Percentiles rank a stretch among this genome's conserved stretches.
Evolutionary conservation across 2,329 filamentous ascomycete genomes (phyloP).

Genomic region (Alternaria infectoria): DNA sequence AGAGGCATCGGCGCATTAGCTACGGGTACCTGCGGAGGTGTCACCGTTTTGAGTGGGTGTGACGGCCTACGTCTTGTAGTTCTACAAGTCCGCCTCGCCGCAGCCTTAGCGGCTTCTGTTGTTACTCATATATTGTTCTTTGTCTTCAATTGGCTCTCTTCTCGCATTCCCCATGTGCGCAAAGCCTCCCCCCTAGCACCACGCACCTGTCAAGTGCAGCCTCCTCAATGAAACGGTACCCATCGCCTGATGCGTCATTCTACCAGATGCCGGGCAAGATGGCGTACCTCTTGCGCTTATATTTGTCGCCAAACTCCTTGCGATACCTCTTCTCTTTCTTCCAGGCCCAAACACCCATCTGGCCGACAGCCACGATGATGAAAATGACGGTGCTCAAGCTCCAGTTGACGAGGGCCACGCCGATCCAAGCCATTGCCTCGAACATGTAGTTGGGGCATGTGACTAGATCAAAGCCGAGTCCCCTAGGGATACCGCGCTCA

Average conservation of each 20-base stretch:
- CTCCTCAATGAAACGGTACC: background rate
- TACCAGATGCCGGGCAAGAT: constrained; percentile 81
- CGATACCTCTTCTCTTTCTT: constrained; percentile 93
- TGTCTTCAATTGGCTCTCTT: background rate
- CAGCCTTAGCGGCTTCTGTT: background rate
- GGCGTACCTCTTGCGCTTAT: constrained; percentile 90
- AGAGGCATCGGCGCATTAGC: background rate
- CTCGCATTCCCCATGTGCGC: background rate
- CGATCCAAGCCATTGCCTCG: constrained; percentile 85
- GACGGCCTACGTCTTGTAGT: background rate
- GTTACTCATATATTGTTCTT: background rate
- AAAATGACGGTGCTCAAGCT: constrained; percentile 82
- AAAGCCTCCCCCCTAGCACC: constrained; percentile 1
- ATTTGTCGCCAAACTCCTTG: constrained; percentile 88
- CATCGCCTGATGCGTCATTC: background rate
- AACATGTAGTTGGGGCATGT: constrained; percentile 99
- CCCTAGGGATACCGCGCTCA: constrained; percentile 84
- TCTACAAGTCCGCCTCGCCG: background rate
- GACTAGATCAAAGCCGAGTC: constrained; percentile 83
- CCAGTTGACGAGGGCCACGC: constrained; percentile 78
- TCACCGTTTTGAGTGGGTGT: background rate
- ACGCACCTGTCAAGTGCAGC: background rate
- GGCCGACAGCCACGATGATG: constrained; percentile 70
- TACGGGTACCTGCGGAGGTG: constrained; percentile 5
- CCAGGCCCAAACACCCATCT: constrained; percentile 87